Conservation (phyloP, 225 moss, liverwort and hornwort species). For the Marchantia polymorpha region DNA sequence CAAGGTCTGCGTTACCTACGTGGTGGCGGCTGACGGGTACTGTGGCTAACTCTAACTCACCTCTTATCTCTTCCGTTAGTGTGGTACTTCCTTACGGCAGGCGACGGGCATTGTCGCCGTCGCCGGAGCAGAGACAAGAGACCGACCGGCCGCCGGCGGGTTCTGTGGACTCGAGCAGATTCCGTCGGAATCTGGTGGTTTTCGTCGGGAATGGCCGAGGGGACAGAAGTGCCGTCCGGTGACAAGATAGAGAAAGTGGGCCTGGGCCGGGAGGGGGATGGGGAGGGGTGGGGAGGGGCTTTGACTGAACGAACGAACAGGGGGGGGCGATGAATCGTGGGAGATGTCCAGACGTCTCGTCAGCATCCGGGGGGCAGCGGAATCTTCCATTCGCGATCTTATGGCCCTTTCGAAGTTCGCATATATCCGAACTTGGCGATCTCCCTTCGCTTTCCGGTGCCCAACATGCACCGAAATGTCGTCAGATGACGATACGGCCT, state of each 20-base stretch:
- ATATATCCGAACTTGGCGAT: neutral
- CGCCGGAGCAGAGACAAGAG: neutral
- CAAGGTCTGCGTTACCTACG: neutral
- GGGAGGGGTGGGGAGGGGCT: neutral
- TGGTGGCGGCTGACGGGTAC: neutral
- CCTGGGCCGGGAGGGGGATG: neutral
- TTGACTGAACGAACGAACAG: neutral
- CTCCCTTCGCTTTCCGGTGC: neutral
- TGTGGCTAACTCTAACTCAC: neutral
- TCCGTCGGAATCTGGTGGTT: neutral
- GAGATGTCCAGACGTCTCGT: constrained; percentile 3
- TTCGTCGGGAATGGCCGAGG: neutral
- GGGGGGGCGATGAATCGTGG: neutral
- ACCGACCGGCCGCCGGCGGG: neutral
- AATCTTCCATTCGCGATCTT: neutral
- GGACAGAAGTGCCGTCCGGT: neutral
- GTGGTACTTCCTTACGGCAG: neutral
- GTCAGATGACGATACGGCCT: neutral
- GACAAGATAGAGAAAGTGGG: neutral
- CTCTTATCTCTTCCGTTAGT: neutral
- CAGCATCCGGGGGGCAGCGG: neutral
- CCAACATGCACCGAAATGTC: neutral
- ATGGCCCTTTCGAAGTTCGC: neutral
- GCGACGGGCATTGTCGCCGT: neutral
- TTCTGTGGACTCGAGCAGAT: neutral